Conservation (phyloP, 176 grass and related monocot species). For the Paspalum vaginatum region DNA sequence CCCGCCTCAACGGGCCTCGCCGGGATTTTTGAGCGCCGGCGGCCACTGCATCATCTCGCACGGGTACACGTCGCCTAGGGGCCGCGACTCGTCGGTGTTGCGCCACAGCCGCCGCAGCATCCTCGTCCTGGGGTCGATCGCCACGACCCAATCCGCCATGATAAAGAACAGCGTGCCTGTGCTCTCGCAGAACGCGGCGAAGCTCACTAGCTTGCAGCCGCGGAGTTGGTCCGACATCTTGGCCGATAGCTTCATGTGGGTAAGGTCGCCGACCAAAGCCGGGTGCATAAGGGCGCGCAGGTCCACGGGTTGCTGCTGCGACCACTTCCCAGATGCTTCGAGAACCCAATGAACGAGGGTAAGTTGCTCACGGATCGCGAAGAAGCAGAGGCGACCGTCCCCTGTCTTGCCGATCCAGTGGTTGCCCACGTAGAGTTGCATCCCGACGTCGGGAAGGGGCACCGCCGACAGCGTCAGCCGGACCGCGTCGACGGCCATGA, state of each 20-base stretch:
- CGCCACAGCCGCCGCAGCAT: conserved; percentile 50
- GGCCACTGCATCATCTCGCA: conserved; percentile 68
- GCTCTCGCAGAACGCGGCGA: conserved; percentile 57
- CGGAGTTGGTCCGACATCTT: conserved; percentile 47
- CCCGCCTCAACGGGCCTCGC: not conserved
- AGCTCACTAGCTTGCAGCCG: conserved; percentile 50
- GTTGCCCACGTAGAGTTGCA: conserved; percentile 37
- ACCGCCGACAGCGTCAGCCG: conserved; percentile 43
- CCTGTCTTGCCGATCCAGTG: conserved; percentile 52
- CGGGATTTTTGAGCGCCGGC: conserved; percentile 26
- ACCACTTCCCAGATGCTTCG: conserved; percentile 36
- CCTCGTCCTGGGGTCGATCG: conserved; percentile 23
- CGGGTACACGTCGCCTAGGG: conserved; percentile 46
- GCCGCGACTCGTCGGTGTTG: conserved; percentile 33
- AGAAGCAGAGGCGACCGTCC: conserved; percentile 54
- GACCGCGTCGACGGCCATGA: conserved; percentile 41
- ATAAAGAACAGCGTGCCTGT: conserved; percentile 47
- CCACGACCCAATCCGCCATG: conserved; percentile 63
- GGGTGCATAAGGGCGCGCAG: conserved; percentile 34
- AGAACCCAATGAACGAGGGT: conserved; percentile 35
- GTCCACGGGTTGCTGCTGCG: conserved; percentile 22
- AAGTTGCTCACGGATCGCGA: conserved; percentile 40
- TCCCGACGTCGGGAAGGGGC: conserved; percentile 24
- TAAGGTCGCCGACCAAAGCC: conserved; percentile 25
- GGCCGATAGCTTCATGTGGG: conserved; percentile 49